These are phyloP conservation scores for Liriodendron chinense DNA, from an alignment of 164 flowering plant genomes.

Conservation along the genomic window DNA sequence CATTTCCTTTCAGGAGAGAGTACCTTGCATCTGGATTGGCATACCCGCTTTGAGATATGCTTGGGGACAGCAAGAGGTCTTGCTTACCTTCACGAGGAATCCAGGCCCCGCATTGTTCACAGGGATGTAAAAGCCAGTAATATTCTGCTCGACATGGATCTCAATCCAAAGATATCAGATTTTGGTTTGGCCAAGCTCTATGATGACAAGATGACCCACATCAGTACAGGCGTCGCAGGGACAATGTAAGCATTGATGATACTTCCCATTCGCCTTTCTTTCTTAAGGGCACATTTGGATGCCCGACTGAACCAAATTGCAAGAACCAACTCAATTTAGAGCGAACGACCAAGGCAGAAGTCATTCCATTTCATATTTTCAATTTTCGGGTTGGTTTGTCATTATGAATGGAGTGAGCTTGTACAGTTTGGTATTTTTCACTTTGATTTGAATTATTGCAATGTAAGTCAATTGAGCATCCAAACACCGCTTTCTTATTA, in stretches of 20 bases:
- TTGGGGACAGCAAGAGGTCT: conserved; percentile 74
- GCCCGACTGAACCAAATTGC: background rate
- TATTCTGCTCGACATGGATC: conserved; percentile 48
- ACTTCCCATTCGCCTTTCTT: background rate
- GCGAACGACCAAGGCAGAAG: no score
- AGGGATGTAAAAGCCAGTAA: conserved; percentile 87
- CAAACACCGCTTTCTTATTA: no score
- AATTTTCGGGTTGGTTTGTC: no score
- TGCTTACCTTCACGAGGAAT: conserved; percentile 80
- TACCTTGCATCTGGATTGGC: conserved; percentile 52
- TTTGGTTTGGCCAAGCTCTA: conserved; percentile 25
- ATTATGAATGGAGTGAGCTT: no score
- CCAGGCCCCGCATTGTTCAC: conserved; percentile 61
- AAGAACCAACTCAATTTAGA: no score
- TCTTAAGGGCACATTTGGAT: no score
- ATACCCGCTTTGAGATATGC: conserved; percentile 58
- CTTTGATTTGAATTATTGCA: background rate
- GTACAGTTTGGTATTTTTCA: background rate
- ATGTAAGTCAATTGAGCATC: no score
- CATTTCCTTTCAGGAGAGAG: conserved; percentile 33
- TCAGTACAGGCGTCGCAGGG: conserved; percentile 22
- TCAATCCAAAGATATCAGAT: conserved; percentile 23
- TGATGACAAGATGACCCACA: conserved; percentile 21
- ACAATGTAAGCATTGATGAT: conserved; percentile 14
- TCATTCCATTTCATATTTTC: no score